A percentile compares a stretch with the other conserved stretches of the same genome.
phyloP scores from a whole-genome alignment of 1,139 yeast species.

The Geotrichum klebahnii region DNA sequence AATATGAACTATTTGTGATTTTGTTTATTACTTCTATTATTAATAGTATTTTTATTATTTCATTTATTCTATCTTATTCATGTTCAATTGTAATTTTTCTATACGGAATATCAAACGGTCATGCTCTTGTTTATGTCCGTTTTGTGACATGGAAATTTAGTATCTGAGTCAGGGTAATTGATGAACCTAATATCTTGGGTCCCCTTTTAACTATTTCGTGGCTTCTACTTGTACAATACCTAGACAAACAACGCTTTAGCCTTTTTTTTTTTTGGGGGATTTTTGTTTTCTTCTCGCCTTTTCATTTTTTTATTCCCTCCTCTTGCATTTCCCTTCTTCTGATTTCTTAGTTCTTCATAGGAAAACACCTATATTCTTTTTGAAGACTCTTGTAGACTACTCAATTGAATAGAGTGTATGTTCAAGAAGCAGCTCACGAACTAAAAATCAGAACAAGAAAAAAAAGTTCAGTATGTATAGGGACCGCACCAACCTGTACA shows the following conservation, averaged over 20 bases:
- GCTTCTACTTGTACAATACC: constrained; percentile 1
- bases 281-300: too few species aligned
- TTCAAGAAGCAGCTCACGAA: too few species aligned
- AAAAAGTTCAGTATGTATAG: constrained; percentile 36
- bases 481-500: constrained; percentile 44
- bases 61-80: background rate
- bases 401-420: too few species aligned
- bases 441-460: background rate
- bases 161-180: too few species aligned
- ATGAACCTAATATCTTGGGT: too few species aligned
- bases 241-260: constrained; percentile 1
- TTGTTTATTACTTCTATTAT: background rate
- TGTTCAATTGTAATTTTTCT: background rate
- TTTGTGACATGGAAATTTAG: too few species aligned
- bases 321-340: too few species aligned
- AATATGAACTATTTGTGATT: background rate
- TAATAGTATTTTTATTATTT: background rate
- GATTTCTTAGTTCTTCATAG: too few species aligned
- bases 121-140: too few species aligned
- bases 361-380: too few species aligned
- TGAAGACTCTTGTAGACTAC: too few species aligned
- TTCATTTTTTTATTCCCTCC: too few species aligned
- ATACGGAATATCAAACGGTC: background rate
- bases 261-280: background rate
- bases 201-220: constrained; percentile 4